Evolutionary conservation across 2,329 filamentous ascomycete species (phyloP), one percentile per base, ranked within the genome.

Genomic region (Neofusicoccum kwambonambiense): DNA sequence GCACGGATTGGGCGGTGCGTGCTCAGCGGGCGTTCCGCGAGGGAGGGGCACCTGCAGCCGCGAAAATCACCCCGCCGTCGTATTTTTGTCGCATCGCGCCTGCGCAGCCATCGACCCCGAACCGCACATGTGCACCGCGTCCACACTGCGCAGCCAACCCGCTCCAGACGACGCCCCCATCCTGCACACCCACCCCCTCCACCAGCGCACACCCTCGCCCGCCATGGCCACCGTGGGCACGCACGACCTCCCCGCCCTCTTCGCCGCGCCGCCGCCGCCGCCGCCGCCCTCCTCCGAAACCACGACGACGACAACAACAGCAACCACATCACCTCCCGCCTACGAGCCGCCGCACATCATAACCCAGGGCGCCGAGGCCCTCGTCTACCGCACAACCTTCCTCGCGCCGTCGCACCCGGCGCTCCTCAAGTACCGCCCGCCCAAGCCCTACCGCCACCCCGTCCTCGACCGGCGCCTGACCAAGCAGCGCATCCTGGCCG

Each of bases 351-450:
- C 54, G 22, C 54, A 58, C 56, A 90, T 97, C 73, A 87, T 98
- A 71, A 89, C 92, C 65, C 95, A 98, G 84, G 95, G 95, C 79
- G 95, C 95, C 75, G 95, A 99, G 86, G 93, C 92, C 66, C 92
- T 94, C 69, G 87, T 99, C 74, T 98, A 96, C 86, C 89, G 88
- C 77, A 94, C 92, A 17, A 89, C 87, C 64, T 96, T 92, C 80
- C 88, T 97, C 63, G 76, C 84, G 34, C 85, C 90, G 44, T 76
- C 82, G 64, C 82, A 86, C 9, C 86, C 90, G 13, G 90, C 89
- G 74, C 92, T 94, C 0, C 87, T 98, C 68, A 99, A 99, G 81
- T 89, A 96, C 83, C 91, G 95, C 0, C 93, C 94, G 0, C 84
- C 88, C 31, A 99, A 99, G 80, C 87, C 91, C 31, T 99, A 96